These are phyloP conservation scores for Gracilariopsis chorda DNA, from an alignment of 23 red algal genomes.

Conservation along the genomic window DNA sequence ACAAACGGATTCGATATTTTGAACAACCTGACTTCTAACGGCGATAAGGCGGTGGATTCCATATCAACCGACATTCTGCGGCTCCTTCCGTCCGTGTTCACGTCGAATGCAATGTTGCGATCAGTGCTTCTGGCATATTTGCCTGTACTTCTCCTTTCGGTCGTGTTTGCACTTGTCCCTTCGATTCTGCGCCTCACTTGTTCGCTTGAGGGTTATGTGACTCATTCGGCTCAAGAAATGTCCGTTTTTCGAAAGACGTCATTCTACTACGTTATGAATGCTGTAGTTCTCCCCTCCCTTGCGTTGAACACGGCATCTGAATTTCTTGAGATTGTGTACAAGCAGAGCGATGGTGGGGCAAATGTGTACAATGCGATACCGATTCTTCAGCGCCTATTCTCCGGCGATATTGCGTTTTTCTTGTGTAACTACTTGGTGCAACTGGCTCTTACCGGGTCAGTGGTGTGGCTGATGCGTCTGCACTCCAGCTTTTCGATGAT, in stretches of 20 bases:
- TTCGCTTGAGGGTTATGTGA: slow-evolving; percentile 77
- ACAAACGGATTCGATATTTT: slow-evolving; percentile 23
- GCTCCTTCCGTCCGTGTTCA: slow-evolving; percentile 67
- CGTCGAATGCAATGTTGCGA: slow-evolving; percentile 53
- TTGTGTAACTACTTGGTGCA: slow-evolving; percentile 94
- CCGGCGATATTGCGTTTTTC: slow-evolving; percentile 94
- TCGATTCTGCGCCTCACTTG: slow-evolving; percentile 65
- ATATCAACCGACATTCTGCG: slow-evolving; percentile 46
- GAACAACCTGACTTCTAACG: slow-evolving; percentile 30
- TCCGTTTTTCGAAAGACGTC: slow-evolving; percentile 93
- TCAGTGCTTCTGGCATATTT: slow-evolving; percentile 81
- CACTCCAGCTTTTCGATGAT: slow-evolving; percentile 69
- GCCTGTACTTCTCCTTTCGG: slow-evolving; percentile 78
- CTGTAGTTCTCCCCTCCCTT: slow-evolving; percentile 89
- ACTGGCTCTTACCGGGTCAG: slow-evolving; percentile 85
- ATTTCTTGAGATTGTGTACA: slow-evolving; percentile 74
- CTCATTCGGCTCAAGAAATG: slow-evolving; percentile 83
- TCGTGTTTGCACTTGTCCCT: slow-evolving; percentile 82
- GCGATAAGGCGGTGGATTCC: slow-evolving; percentile 26
- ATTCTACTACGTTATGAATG: slow-evolving; percentile 94
- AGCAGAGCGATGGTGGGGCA: slow-evolving; percentile 50
- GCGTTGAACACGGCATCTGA: slow-evolving; percentile 94
- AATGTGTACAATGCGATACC: slow-evolving; percentile 74
- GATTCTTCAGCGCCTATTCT: slow-evolving; percentile 88
- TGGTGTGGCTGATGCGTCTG: slow-evolving; percentile 72